phyloP scores from a whole-genome alignment of 2,329 filamentous ascomycete genomes.

The Claviceps sp. region DNA sequence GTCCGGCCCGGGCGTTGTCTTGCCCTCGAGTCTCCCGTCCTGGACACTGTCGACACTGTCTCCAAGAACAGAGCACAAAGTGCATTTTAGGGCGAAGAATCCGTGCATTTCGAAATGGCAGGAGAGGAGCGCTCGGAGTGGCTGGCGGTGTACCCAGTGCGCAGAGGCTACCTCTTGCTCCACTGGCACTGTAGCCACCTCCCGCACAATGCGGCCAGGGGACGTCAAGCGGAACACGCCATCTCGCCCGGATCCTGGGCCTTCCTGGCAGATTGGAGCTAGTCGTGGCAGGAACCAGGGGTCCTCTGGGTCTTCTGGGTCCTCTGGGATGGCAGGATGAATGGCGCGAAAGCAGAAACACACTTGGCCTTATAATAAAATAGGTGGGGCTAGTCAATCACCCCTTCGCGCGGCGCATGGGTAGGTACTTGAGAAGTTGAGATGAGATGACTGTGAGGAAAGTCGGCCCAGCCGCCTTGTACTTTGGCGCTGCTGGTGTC shows the following conservation, averaged over 20 bases:
- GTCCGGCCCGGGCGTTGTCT: no score
- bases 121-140: not conserved
- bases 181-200: not conserved
- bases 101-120: not conserved
- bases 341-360: not conserved
- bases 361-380: not conserved
- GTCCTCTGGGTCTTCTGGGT: not conserved
- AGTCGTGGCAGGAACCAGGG: no score
- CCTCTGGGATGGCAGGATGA: not conserved
- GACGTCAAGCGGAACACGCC: not conserved
- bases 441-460: not conserved
- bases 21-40: no score
- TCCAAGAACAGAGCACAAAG: no score
- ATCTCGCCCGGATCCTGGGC: not conserved
- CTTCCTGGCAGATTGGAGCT: not conserved
- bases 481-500: not conserved
- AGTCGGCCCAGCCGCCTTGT: not conserved
- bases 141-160: not conserved
- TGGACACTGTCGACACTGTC: no score
- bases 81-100: no score
- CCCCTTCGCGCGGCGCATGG: not conserved
- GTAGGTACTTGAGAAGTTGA: not conserved
- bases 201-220: not conserved
- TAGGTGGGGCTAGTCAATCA: not conserved
- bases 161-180: not conserved